These are phyloP conservation scores for Cladorrhinum sp. DNA, from an alignment of 2,329 filamentous ascomycete genomes.

Conservation along the genomic window DNA sequence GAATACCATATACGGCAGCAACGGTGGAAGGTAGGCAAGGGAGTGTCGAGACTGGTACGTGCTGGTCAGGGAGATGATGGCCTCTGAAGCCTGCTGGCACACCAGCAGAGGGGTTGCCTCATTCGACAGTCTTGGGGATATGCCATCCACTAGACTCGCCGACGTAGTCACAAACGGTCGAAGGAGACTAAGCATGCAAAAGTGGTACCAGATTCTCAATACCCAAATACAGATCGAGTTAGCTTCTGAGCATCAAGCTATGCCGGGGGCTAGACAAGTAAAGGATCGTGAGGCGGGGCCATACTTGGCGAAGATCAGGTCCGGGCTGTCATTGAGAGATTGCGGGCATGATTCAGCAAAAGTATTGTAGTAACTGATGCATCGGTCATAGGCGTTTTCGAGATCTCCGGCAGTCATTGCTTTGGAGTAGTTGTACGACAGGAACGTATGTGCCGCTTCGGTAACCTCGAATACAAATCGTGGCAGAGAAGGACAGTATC, in stretches of 20 bases:
- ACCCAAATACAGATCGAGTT: background rate
- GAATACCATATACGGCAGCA: slow-evolving; percentile 26
- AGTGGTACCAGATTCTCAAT: slow-evolving; percentile 27
- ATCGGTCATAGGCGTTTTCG: slow-evolving; percentile 24
- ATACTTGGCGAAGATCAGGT: slow-evolving; percentile 26
- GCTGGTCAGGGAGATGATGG: slow-evolving; percentile 24
- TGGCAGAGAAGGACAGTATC: slow-evolving; percentile 19
- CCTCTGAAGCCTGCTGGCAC: slow-evolving; percentile 22
- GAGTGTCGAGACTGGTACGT: slow-evolving; percentile 23
- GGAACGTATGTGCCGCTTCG: slow-evolving; percentile 25
- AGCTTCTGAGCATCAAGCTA: background rate
- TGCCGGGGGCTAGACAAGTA: background rate
- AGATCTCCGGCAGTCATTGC: slow-evolving; percentile 26
- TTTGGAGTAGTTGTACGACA: slow-evolving; percentile 24
- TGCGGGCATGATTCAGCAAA: slow-evolving; percentile 9
- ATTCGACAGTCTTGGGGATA: slow-evolving; percentile 11
- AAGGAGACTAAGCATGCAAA: slow-evolving; percentile 26
- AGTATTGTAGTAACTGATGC: slow-evolving; percentile 14
- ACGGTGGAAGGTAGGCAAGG: slow-evolving; percentile 14
- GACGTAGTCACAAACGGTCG: slow-evolving; percentile 20
- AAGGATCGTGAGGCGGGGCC: too few relatives aligned
- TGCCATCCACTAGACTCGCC: slow-evolving; percentile 17
- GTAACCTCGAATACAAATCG: slow-evolving; percentile 26
- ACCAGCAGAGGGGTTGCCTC: slow-evolving; percentile 15
- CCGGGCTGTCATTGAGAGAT: slow-evolving; percentile 9